A percentile compares a stretch with the other conserved stretches of the same genome.
Conservation (phyloP, 371 early-diverging fungal species). For the Rhizopus sp. region DNA sequence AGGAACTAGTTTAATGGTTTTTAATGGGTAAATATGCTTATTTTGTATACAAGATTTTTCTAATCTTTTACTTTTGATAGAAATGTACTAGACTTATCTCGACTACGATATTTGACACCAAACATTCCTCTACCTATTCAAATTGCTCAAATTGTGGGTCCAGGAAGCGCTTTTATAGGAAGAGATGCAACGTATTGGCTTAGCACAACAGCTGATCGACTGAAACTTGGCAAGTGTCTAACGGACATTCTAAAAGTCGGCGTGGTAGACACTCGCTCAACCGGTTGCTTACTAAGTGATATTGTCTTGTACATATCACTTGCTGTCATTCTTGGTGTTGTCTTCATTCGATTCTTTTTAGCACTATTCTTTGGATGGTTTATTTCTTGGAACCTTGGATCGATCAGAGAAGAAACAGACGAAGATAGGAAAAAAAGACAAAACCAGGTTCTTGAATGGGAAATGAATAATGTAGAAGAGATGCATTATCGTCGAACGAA, state of each 20-base stretch:
- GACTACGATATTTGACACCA: constrained; percentile 45
- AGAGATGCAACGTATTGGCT: constrained; percentile 66
- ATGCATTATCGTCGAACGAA: constrained; percentile 50
- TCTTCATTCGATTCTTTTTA: constrained; percentile 80
- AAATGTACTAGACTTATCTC: constrained; percentile 56
- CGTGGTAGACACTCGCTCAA: constrained; percentile 70
- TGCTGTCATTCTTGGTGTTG: constrained; percentile 77
- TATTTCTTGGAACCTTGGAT: constrained; percentile 72
- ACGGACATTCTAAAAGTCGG: constrained; percentile 76
- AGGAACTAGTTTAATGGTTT: constrained; percentile 65
- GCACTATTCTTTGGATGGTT: constrained; percentile 86
- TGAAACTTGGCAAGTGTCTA: constrained; percentile 65
- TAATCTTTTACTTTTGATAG: constrained; percentile 13
- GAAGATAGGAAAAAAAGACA: constrained; percentile 55
- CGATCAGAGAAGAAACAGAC: constrained; percentile 67
- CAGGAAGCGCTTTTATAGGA: constrained; percentile 57
- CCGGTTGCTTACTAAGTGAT: constrained; percentile 81
- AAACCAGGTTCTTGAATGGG: constrained; percentile 64
- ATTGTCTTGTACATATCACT: constrained; percentile 77
- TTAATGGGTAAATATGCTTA: constrained; percentile 61
- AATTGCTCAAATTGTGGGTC: constrained; percentile 48
- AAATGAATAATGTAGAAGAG: constrained; percentile 65
- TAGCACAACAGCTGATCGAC: constrained; percentile 53
- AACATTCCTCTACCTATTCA: constrained; percentile 46
- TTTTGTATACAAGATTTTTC: background rate